These are phyloP conservation scores for Polygonum maritimum DNA, from an alignment of 148 eudicot species.

Conservation along the genomic window DNA sequence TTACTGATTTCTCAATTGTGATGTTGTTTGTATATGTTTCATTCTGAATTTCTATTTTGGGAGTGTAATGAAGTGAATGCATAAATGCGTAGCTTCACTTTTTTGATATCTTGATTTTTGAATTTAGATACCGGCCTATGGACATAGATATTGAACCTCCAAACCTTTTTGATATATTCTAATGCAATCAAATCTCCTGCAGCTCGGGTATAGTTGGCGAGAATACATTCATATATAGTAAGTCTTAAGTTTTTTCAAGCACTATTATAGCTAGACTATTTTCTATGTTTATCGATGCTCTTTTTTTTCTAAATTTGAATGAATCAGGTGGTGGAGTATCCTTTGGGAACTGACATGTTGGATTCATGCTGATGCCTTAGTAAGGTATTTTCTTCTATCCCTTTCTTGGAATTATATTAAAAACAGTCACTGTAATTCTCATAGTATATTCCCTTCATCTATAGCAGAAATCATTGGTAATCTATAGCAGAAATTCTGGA, in stretches of 20 bases:
- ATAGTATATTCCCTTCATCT: background rate
- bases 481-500: background rate
- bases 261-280: background rate
- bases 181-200: slow-evolving; percentile 41
- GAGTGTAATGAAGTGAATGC: too few species aligned
- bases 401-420: background rate
- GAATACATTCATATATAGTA: slow-evolving; percentile 60
- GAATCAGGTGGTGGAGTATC: slow-evolving; percentile 76
- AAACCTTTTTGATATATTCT: too few species aligned
- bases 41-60: too few species aligned
- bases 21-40: too few species aligned
- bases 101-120: too few species aligned
- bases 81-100: too few species aligned
- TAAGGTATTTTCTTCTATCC: slow-evolving; percentile 42
- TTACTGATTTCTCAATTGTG: too few species aligned
- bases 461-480: background rate
- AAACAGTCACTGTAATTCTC: background rate
- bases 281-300: background rate
- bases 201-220: slow-evolving; percentile 62
- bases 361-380: slow-evolving; percentile 68
- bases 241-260: slow-evolving; percentile 17
- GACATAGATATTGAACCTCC: too few species aligned
- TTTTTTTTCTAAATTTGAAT: slow-evolving; percentile 6
- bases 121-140: too few species aligned
- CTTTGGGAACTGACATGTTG: slow-evolving; percentile 67